phyloP scores from a whole-genome alignment of 768 basidiomycete species.

The Amanita thiersii region DNA sequence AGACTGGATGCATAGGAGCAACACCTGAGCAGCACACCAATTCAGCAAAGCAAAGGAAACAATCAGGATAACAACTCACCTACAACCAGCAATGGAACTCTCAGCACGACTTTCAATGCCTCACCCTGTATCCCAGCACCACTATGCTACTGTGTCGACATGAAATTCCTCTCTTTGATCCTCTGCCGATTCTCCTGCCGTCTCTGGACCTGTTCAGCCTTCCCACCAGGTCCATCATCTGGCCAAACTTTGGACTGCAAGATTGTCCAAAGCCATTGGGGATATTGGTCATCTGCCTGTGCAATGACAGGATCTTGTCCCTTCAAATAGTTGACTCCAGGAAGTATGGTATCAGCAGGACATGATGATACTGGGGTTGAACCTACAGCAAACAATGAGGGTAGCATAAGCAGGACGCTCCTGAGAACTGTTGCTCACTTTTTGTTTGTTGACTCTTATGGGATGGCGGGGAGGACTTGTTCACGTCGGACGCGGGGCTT shows the following conservation, averaged over 20 bases:
- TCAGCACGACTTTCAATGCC: no score
- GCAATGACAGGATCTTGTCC: constrained; percentile 73
- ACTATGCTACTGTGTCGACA: constrained; percentile 73
- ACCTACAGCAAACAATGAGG: constrained; percentile 2
- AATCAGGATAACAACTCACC: no score
- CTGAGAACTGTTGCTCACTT: neutral
- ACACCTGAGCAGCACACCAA: no score
- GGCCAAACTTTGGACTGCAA: constrained; percentile 50
- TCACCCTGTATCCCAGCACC: no score
- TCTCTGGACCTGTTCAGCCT: constrained; percentile 48
- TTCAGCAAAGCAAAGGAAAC: no score
- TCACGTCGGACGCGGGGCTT: neutral
- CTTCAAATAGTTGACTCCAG: constrained; percentile 80
- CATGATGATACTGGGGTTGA: constrained; percentile 48
- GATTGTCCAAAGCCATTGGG: constrained; percentile 82
- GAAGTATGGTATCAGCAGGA: constrained; percentile 61
- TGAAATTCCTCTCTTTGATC: constrained; percentile 80
- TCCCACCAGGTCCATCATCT: constrained; percentile 71
- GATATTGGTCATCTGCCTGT: constrained; percentile 76
- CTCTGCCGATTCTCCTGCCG: constrained; percentile 54
- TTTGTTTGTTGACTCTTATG: neutral
- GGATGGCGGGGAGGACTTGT: neutral
- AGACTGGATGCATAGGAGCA: no score
- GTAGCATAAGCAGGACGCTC: neutral
- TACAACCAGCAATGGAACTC: no score